Evolutionary conservation across 495 filamentous ascomycete genomes (phyloP), one percentile per base, ranked within the genome.

Genomic region (Penicillium paxilli): DNA sequence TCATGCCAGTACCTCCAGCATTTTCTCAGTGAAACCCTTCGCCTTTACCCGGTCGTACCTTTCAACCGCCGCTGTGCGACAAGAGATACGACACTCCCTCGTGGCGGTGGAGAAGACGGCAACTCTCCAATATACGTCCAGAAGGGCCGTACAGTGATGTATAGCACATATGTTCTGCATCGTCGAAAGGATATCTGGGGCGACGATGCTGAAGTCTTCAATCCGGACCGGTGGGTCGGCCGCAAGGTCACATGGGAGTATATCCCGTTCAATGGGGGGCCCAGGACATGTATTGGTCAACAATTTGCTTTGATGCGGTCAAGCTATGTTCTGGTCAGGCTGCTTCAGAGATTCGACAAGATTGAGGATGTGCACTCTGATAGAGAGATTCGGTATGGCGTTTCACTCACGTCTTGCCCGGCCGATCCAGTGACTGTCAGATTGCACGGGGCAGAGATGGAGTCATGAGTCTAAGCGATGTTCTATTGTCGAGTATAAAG

Each of bases 191-290:
- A 84, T 14, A 38, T 85, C 4, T 86, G 70, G 12, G 80, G 75
- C 0, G 60, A 65, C 5, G 79, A 84, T 54, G 78, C 81, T 0
- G 68, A 72, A 0, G 52, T 75, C 16, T 88, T 79, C 61, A 62
- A 68, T 0, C 85, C 85, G 0, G 78, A 79, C 32, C 62, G 85
- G 5, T 88, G 85, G 84, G 78, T 26, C n/a, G 55, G 56, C 9
- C 74, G 75, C 60, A 69, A 71, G 17, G 71, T 74, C 4, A 68
- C 65, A 7, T 84, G 82, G 82, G 69, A 73, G 30, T 85, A 81
- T 58, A 61, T 84, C 14, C 82, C 83, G 0, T 86, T 86, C 58
- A 82, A 80, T 54, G 81, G 83, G n/a, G 82, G 83, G 0, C 80
- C 81, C 23, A 62, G 80, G 7, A 77, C 80, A 20, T 74, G 70